Base-by-base conservation (phyloP, 192 early-diverging fungal species). In the Diversispora eburnea region DNA sequence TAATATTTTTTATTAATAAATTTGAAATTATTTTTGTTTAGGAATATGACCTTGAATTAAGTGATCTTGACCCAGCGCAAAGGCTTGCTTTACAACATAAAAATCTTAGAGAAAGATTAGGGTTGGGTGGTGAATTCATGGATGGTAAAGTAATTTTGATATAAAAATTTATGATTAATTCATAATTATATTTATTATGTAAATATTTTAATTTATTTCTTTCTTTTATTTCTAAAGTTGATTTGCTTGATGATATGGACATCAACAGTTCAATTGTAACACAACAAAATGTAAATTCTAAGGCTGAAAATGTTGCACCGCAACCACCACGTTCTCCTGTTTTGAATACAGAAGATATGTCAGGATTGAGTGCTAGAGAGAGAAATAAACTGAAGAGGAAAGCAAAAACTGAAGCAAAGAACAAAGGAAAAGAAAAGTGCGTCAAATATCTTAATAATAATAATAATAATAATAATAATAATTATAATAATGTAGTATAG, bases 41-140 rank as follows among this genome's bases (percentile, higher is more conserved):
- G 73, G 97, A 99, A 82, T 99, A 93, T 77, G 97, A 99, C 67
- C 81, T 91, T 20, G 93, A 90, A 76, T 76, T 92, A 63, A 81
- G 82, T 41, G 90, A 90, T 22, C 77, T 96, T 78, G 91, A 93
- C 73, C 89, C 92, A 5, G 86, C 86, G 68, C 93, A 95, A 77
- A 89, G 97, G 17, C 76, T 97, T 12, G 91, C 87, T 3, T 67
- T 90, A 45, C 95, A 96, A 73, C 86, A 91, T 70, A 89, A 92
- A 69, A 90, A 93, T 77, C 84, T 99, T 47, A 89, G 83, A 48
- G 85, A 93, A 79, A 82, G 91, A 47, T 83, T 99, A 15, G 97
- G 95, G 43, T 79, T 98, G 70, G 94, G 90, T 13, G 88, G 89
- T 17, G 89, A 96, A 77, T 93, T 96, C 73, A 88, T 95, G 86